Percentiles rank a stretch among this genome's conserved stretches.
Evolutionary conservation across 805 yeast genomes (phyloP).

Genomic region (Candida suzukii): DNA sequence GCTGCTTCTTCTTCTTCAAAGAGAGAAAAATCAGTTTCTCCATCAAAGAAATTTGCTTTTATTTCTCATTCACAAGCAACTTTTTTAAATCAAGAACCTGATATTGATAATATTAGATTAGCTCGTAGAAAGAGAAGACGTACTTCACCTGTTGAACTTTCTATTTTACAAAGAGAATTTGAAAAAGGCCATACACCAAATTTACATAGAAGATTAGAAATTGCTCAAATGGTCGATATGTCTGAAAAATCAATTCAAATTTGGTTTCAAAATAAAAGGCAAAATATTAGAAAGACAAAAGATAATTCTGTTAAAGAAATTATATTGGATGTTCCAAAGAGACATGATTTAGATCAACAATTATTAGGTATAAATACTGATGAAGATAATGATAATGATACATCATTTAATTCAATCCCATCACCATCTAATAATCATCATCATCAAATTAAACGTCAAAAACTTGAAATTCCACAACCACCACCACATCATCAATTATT

Average conservation of each 20-base stretch:
- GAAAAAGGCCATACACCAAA: conserved; percentile 74
- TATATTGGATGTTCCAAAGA: conserved; percentile 17
- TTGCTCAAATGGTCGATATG: conserved; percentile 81
- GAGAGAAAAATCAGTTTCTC: not conserved
- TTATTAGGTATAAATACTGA: conserved; percentile 5
- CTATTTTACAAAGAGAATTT: conserved; percentile 77
- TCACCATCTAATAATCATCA: conserved; percentile 5
- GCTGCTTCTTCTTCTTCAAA: not conserved
- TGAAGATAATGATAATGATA: not conserved
- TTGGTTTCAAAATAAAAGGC: conserved; percentile 97
- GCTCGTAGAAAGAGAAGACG: conserved; percentile 95
- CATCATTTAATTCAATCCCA: conserved; percentile 4
- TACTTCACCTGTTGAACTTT: conserved; percentile 82
- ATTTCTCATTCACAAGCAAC: conserved; percentile 91
- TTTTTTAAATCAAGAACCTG: conserved; percentile 74
- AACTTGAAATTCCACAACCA: no score
- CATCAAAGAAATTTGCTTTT: conserved; percentile 59
- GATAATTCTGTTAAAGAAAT: conserved; percentile 23
- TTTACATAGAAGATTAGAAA: conserved; percentile 63
- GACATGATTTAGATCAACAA: conserved; percentile 20
- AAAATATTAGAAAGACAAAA: conserved; percentile 53
- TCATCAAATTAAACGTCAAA: no score
- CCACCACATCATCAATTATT: no score
- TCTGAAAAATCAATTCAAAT: conserved; percentile 97
- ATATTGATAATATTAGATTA: conserved; percentile 82